phyloP scores from a whole-genome alignment of 345 rosid species.

The Angophora floribunda region DNA sequence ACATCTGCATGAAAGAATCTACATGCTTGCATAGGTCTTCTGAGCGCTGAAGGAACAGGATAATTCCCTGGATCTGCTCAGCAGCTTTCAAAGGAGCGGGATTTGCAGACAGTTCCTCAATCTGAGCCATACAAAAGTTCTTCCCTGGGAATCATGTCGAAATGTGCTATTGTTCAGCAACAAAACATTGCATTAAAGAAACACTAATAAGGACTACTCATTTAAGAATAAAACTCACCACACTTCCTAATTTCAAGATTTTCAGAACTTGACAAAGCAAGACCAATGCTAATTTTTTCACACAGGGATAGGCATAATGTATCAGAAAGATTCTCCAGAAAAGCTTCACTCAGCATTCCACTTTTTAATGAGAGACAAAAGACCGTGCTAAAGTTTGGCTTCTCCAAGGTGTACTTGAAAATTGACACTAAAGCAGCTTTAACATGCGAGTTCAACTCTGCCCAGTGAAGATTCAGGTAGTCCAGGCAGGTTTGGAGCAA shows the following conservation, averaged over 20 bases:
- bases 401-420: slow-evolving; percentile 42
- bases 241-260: slow-evolving; percentile 27
- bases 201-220: background rate
- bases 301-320: slow-evolving; percentile 37
- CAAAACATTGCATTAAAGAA: background rate
- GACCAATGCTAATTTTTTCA: slow-evolving; percentile 66
- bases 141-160: slow-evolving; percentile 28
- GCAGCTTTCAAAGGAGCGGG: slow-evolving; percentile 35
- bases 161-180: background rate
- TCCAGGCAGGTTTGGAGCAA: slow-evolving; percentile 60
- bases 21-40: slow-evolving; percentile 66
- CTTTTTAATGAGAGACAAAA: slow-evolving; percentile 45
- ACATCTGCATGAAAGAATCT: slow-evolving; percentile 57
- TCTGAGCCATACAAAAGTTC: slow-evolving; percentile 54
- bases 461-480: slow-evolving; percentile 27
- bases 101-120: slow-evolving; percentile 48
- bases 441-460: slow-evolving; percentile 29
- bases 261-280: slow-evolving; percentile 63
- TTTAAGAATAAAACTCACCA: slow-evolving; percentile 28
- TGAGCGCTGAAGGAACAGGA: slow-evolving; percentile 67
- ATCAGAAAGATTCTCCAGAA: slow-evolving; percentile 36
- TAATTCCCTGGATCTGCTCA: slow-evolving; percentile 65
- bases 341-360: slow-evolving; percentile 30
- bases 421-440: slow-evolving; percentile 34
- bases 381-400: slow-evolving; percentile 54